Conservation (phyloP, 148 eudicot genomes). For the Rhododendron kiyosumense region DNA sequence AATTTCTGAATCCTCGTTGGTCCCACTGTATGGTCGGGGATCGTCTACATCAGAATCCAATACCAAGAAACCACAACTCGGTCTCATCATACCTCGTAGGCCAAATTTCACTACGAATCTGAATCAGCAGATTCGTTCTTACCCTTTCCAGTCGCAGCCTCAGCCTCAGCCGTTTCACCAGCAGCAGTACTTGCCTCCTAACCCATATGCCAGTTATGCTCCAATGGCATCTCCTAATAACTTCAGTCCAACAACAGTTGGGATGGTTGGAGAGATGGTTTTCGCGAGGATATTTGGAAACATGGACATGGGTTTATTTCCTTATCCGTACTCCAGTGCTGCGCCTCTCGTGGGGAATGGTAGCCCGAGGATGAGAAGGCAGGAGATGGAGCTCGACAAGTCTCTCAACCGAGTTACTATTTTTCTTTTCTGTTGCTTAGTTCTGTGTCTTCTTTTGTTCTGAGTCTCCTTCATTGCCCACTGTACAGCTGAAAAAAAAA, state of each 20-base stretch:
- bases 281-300: conserved; percentile 61
- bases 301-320: conserved; percentile 34
- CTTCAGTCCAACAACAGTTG: conserved; percentile 47
- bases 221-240: conserved; percentile 8
- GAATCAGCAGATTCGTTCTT: conserved; percentile 11
- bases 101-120: conserved; percentile 36
- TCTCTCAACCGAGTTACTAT: conserved; percentile 62
- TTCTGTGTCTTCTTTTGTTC: conserved; percentile 46
- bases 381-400: conserved; percentile 62
- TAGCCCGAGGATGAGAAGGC: conserved; percentile 64
- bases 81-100: conserved; percentile 46
- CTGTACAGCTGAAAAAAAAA: not conserved
- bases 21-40: conserved; percentile 77
- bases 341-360: conserved; percentile 26
- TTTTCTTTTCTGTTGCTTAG: conserved; percentile 59
- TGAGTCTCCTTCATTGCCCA: not conserved
- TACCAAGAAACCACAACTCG: conserved; percentile 24
- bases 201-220: conserved; percentile 8
- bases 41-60: conserved; percentile 30
- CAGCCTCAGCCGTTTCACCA: conserved; percentile 27
- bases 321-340: conserved; percentile 42
- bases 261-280: conserved; percentile 68
- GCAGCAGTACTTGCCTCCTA: conserved; percentile 27
- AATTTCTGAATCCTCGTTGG: conserved; percentile 53
- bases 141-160: conserved; percentile 14